Evolutionary conservation across 2,329 filamentous ascomycete genomes (phyloP).

Genomic region (Chaetomium sp.): DNA sequence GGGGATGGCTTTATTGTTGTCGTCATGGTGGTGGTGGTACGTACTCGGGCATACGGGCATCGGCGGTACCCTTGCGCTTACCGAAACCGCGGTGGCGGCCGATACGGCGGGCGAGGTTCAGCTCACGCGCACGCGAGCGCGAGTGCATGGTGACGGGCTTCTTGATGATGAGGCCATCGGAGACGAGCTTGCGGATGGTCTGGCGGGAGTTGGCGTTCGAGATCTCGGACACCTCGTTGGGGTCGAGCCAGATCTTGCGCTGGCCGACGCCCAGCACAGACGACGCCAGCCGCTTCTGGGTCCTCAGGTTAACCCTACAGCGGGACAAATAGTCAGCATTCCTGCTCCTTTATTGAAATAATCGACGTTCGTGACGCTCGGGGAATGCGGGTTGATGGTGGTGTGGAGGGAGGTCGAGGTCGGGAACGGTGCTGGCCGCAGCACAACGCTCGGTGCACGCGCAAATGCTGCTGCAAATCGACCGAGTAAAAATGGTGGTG

Average conservation of each 20-base stretch:
- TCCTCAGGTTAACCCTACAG: slow-evolving; percentile 95
- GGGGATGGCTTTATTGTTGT: neutral
- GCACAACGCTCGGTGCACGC: neutral
- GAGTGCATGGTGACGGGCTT: slow-evolving; percentile 99
- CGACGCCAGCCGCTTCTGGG: slow-evolving; percentile 99
- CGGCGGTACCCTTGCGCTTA: slow-evolving; percentile 99
- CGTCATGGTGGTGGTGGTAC: slow-evolving; percentile 29
- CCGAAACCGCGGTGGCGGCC: slow-evolving; percentile 98
- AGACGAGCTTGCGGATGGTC: slow-evolving; percentile 98
- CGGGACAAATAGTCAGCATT: slow-evolving; percentile 22
- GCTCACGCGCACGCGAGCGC: slow-evolving; percentile 87
- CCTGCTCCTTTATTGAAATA: neutral
- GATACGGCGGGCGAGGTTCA: slow-evolving; percentile 89
- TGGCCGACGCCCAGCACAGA: slow-evolving; percentile 98
- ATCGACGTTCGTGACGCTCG: slow-evolving; percentile 4
- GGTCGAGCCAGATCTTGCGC: slow-evolving; percentile 99
- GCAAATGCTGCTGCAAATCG: slow-evolving; percentile 11
- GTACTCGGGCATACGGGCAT: slow-evolving; percentile 98
- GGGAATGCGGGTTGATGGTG: neutral
- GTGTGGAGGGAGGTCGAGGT: neutral
- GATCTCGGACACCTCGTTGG: slow-evolving; percentile 98
- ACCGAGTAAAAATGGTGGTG: slow-evolving; percentile 8
- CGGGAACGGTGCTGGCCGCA: too few species aligned
- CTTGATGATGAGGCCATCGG: slow-evolving; percentile 99
- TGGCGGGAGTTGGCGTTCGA: slow-evolving; percentile 99